Conservation (phyloP, 2,329 filamentous ascomycete genomes). For the Ustulina deusta region DNA sequence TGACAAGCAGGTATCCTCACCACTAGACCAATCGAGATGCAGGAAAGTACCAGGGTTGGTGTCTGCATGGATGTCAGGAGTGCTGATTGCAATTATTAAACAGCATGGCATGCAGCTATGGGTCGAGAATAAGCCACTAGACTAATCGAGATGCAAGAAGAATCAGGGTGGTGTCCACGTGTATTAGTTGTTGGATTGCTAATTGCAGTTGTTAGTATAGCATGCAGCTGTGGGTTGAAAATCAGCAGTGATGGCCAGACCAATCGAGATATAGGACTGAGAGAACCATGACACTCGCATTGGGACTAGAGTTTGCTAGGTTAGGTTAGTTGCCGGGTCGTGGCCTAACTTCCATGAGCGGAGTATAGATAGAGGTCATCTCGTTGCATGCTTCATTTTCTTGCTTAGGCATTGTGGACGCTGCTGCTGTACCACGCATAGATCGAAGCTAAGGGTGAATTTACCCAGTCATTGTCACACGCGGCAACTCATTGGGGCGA, state of each 20-base stretch:
- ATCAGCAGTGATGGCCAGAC: too few species aligned
- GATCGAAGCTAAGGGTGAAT: neutral
- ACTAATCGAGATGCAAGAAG: too few species aligned
- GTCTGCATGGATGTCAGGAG: too few species aligned
- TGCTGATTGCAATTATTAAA: too few species aligned
- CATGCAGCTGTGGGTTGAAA: too few species aligned
- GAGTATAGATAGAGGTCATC: neutral
- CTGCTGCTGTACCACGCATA: neutral
- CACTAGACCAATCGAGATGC: conserved; percentile 41
- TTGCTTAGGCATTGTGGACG: too few species aligned
- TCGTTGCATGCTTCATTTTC: neutral
- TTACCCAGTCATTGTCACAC: neutral
- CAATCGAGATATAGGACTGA: conserved; percentile 30
- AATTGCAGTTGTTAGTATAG: too few species aligned
- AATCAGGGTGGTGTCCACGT: too few species aligned
- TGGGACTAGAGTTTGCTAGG: neutral
- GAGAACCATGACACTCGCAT: neutral
- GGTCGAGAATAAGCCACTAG: too few species aligned
- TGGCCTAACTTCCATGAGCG: conserved; percentile 5
- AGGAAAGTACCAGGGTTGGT: too few species aligned
- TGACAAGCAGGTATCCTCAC: conserved; percentile 41
- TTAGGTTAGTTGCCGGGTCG: neutral
- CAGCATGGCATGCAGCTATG: too few species aligned
- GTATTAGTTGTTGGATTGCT: too few species aligned
- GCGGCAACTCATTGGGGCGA: neutral